Evolutionary conservation across 352 stramenopile species (phyloP), one percentile per base, ranked within the genome.

Genomic region (Lagenidium sp.): DNA sequence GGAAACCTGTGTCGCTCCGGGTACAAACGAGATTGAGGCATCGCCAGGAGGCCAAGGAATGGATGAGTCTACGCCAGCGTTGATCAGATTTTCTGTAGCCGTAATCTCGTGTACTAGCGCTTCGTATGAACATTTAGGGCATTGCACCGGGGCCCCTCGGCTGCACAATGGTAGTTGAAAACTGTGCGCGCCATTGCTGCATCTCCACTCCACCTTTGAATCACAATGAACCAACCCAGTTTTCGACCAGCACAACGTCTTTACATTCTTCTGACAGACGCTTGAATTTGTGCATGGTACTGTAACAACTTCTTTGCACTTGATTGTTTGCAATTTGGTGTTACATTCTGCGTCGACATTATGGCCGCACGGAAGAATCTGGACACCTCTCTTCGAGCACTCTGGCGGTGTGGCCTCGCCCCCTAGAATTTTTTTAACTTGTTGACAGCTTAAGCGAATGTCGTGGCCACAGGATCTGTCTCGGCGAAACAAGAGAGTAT

Each of bases 271-370:
- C 11, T 63, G 41, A 44, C 76, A 89, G 4, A 36, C 24, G 0
- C 13, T 25, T 24, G 63, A 56, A 48, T 89, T 89, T 73, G 73
- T 86, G 43, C 76, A 89, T n/a, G 45, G 48, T 20, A 63, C 74
- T 6, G 62, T 56, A 3, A 78, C 59, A 10, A 40, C 50, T 20
- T 67, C 38, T 13, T 61, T 57, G 41, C 68, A 86, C 2, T 30
- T 40, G 5, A 63, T 48, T 10, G 21, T 61, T 3, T 50, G 21
- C 16, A 68, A 40, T 1, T 77, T 51, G 28, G 60, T 55, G 4
- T 44, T 65, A 32, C 76, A 88, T 12, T 61, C 42, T 26, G 67
- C 60, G 7, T 47, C 43, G 8, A 65, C 35, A 2, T 73, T 57
- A 23, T 85, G 68, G 1, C 66, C 55, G 28, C 76, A 89, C 4